Base-by-base conservation (phyloP, 1,284 basidiomycete genomes). In the Filobasidium uniguttulatum region DNA sequence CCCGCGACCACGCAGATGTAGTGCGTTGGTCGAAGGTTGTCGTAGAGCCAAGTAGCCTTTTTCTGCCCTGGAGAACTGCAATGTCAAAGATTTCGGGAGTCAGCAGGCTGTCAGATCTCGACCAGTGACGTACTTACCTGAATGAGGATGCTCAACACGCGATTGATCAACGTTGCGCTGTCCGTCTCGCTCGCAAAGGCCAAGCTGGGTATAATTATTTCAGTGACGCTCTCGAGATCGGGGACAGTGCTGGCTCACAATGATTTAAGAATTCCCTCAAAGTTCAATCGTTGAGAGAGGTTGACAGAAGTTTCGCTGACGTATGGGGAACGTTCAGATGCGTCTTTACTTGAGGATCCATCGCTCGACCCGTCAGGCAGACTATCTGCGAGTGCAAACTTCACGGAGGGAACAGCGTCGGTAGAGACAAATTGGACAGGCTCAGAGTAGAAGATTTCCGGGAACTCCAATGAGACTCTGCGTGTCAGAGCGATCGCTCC, bases 1-100 rank as follows among this genome's bases (percentile, higher is more conserved):
- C 12, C 54, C 54, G 6, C 46, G 50, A 12, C 49, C 54, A 3
- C 49, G 44, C 8, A 55, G 50, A 25, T 52, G 43, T 25, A 55
- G 31, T 17, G 23, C 44, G 29, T 36, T 44, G 17, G 46, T 46
- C 14, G 23, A 30, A 6, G 46, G 38, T 25, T 52, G 40, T 14
- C 38, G 45, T 5, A 55, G 23, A 1, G 54, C 54, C 14, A 55
- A 22, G 19, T 38, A 52, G 12, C 44, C 47, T 23, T 36, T 44
- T 15, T 52, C 49, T 17, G 54, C 43, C 14, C 50, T 49, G 9
- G 41, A 40, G 10, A 48, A 47, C 49, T 54, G 40, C 26, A 23
- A 19, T 3, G 30, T 22, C 6, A n/a, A 34, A 3, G n/a, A n/a
- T 33, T n/a, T 33, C 26, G 8, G n/a, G 17, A 7, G 35, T 35